A percentile compares a stretch with the other conserved stretches of the same genome.
Evolutionary conservation across 2,329 filamentous ascomycete species (phyloP).

Genomic region (Cytospora paraplurivora): DNA sequence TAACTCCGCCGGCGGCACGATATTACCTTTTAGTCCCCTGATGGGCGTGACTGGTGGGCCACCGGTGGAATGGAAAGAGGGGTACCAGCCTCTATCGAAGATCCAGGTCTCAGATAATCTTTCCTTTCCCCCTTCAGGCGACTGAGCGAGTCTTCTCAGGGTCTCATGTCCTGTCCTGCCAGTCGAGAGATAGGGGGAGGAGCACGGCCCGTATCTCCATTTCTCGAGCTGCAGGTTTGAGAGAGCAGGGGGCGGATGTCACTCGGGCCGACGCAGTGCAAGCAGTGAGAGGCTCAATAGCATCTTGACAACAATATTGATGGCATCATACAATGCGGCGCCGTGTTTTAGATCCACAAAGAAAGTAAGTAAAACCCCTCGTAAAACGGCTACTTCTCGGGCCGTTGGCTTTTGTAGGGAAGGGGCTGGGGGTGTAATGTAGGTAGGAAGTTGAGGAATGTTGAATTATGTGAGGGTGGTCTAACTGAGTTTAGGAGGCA

Average conservation of each 20-base stretch:
- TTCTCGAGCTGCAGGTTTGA: too few relatives aligned
- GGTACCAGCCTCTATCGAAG: conserved; percentile 13
- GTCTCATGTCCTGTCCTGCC: conserved; percentile 15
- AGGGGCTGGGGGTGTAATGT: neutral
- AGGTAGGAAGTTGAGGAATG: neutral
- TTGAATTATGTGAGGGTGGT: neutral
- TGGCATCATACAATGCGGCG: neutral
- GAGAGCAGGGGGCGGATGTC: too few relatives aligned
- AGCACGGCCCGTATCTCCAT: neutral
- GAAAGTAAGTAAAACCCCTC: neutral
- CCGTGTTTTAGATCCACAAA: neutral
- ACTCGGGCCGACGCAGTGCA: neutral
- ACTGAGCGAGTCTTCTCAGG: neutral
- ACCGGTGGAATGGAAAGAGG: conserved; percentile 21
- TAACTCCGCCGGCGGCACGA: neutral
- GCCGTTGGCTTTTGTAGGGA: neutral
- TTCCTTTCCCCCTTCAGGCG: neutral
- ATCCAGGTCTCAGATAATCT: neutral
- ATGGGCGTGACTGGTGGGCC: neutral
- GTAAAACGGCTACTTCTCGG: neutral
- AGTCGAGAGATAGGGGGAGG: neutral
- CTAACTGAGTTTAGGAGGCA: neutral
- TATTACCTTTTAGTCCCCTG: neutral
- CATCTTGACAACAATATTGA: neutral
- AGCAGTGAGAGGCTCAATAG: neutral